Evolutionary conservation across 495 filamentous ascomycete genomes (phyloP).

Genomic region (Lepraria neglecta): DNA sequence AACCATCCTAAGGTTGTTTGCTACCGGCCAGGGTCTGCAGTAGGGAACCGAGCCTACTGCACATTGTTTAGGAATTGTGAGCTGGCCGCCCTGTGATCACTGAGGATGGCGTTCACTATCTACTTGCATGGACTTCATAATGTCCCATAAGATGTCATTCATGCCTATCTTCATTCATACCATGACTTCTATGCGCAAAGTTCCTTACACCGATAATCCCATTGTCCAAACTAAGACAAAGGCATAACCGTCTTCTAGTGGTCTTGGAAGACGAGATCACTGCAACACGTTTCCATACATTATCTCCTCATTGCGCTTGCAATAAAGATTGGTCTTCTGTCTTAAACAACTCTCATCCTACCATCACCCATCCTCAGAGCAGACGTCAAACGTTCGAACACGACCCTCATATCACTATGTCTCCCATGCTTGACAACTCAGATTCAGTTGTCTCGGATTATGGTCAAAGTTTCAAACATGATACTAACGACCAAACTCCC

Average conservation of each 20-base stretch:
- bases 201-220: neutral
- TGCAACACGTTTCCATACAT: neutral
- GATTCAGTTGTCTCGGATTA: slow-evolving; percentile 6
- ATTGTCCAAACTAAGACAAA: slow-evolving; percentile 15
- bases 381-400: neutral
- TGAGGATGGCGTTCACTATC: slow-evolving; percentile 3
- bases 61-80: slow-evolving; percentile 11
- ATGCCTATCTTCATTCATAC: neutral
- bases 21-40: neutral
- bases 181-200: slow-evolving; percentile 1
- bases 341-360: neutral
- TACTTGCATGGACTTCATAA: slow-evolving; percentile 3
- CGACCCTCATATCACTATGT: slow-evolving; percentile 4
- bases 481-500: neutral
- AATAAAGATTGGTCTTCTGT: neutral
- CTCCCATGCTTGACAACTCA: slow-evolving; percentile 1
- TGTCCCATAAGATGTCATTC: slow-evolving; percentile 4
- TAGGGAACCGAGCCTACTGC: slow-evolving; percentile 3
- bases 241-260: neutral
- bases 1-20: slow-evolving; percentile 13
- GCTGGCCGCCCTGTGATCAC: slow-evolving; percentile 15
- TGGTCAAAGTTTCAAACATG: slow-evolving; percentile 1
- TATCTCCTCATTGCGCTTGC: neutral
- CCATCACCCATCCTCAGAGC: neutral
- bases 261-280: neutral